phyloP scores from a whole-genome alignment of 371 early-diverging fungal species.

The Mortierella sp. region DNA sequence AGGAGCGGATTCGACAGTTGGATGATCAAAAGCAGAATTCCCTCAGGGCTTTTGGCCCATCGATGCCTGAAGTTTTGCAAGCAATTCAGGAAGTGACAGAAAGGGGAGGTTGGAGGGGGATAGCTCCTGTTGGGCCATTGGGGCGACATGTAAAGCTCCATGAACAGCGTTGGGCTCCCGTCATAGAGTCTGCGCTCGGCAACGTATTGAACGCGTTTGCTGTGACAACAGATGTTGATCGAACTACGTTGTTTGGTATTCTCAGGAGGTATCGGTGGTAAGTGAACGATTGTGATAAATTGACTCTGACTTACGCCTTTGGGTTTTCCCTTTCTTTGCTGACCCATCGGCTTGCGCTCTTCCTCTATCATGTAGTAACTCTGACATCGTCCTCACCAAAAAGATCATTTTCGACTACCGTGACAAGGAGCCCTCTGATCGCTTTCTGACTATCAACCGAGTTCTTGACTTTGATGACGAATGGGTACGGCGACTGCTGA shows the following conservation, averaged over 20 bases:
- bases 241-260: conserved; percentile 60
- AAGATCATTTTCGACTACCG: conserved; percentile 77
- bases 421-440: conserved; percentile 74
- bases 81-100: conserved; percentile 71
- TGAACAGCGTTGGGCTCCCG: conserved; percentile 68
- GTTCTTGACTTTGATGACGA: conserved; percentile 76
- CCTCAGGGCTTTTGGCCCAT: conserved; percentile 77
- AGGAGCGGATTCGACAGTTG: conserved; percentile 55
- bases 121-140: conserved; percentile 86
- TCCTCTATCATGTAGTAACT: no score
- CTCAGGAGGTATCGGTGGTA: conserved; percentile 61
- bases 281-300: no score
- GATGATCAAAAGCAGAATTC: conserved; percentile 67
- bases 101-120: conserved; percentile 54
- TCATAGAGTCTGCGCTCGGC: conserved; percentile 80
- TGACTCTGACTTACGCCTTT: no score
- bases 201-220: conserved; percentile 77
- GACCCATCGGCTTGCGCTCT: no score
- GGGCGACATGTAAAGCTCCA: conserved; percentile 79
- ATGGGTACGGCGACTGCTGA: conserved; percentile 81
- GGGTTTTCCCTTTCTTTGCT: no score
- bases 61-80: conserved; percentile 73
- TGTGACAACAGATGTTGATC: conserved; percentile 80
- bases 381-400: conserved; percentile 68
- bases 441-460: conserved; percentile 75